phyloP scores from a whole-genome alignment of 208 protist genomes.

The Porcisia hertigi region DNA sequence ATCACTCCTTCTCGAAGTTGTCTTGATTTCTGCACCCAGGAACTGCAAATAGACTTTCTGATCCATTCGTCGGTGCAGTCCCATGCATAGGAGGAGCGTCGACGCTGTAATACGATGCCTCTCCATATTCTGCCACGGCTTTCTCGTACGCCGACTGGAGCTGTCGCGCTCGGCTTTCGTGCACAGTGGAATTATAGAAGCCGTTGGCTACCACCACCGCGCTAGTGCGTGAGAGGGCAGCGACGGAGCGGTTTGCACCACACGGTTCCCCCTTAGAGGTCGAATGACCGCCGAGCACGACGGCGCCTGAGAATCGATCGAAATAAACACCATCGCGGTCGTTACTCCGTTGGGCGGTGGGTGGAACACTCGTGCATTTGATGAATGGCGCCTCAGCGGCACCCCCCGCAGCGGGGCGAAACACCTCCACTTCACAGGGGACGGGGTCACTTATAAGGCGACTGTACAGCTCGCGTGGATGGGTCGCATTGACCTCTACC shows the following conservation, averaged over 20 bases:
- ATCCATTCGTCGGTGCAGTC: background rate
- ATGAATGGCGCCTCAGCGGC: background rate
- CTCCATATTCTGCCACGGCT: constrained; percentile 7
- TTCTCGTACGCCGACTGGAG: background rate
- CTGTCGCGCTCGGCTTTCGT: background rate
- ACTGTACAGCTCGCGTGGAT: constrained; percentile 13
- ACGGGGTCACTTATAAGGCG: constrained; percentile 12
- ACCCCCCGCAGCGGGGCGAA: background rate
- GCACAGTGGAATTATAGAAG: constrained; percentile 14
- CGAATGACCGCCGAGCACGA: background rate
- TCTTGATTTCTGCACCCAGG: background rate
- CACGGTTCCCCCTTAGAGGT: background rate
- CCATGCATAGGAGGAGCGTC: background rate
- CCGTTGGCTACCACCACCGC: constrained; percentile 23
- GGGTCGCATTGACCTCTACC: constrained; percentile 13
- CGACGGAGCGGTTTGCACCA: background rate
- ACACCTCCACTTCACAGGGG: constrained; percentile 14
- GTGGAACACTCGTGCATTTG: background rate
- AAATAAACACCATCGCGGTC: background rate
- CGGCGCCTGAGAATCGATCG: background rate
- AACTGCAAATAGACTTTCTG: background rate
- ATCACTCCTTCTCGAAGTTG: background rate
- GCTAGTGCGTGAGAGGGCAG: background rate
- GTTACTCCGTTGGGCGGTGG: background rate
- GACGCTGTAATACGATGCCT: constrained; percentile 18